Percentiles rank a stretch among this genome's conserved stretches.
phyloP scores from a whole-genome alignment of 1,284 basidiomycete genomes.

The Takashimella koratensis region DNA sequence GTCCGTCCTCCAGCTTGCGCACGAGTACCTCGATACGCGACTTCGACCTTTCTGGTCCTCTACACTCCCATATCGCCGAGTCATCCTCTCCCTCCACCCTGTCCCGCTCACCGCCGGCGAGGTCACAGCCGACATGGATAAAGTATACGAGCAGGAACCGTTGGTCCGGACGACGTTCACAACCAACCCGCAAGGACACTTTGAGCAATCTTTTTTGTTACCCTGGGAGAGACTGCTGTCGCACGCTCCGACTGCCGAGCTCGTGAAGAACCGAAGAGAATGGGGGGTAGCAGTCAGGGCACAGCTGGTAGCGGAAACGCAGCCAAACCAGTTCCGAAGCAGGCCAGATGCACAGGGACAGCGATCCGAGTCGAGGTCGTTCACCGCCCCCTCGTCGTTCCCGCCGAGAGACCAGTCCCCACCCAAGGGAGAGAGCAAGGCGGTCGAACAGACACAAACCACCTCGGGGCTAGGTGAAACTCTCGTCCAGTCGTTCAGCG shows the following conservation, averaged over 20 bases:
- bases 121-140: conserved; percentile 16
- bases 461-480: no score
- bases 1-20: conserved; percentile 53
- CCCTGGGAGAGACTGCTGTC: conserved; percentile 65
- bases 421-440: no score
- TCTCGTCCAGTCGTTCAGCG: conserved; percentile 17
- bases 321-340: background rate
- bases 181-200: conserved; percentile 67
- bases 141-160: conserved; percentile 45
- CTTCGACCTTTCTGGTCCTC: conserved; percentile 64
- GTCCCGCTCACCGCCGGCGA: conserved; percentile 15
- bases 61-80: conserved; percentile 32
- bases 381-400: background rate
- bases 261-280: conserved; percentile 47
- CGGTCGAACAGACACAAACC: no score
- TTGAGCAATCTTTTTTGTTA: conserved; percentile 60
- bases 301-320: conserved; percentile 14
- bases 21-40: conserved; percentile 68
- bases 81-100: conserved; percentile 32
- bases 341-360: background rate
- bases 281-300: conserved; percentile 24
- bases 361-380: background rate
- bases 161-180: conserved; percentile 55
- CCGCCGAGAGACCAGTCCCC: no score
- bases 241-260: conserved; percentile 59